Percentiles rank a stretch among this genome's conserved stretches.
Evolutionary conservation across 1,284 basidiomycete genomes (phyloP).

Genomic region (Heterobasidion annosum): DNA sequence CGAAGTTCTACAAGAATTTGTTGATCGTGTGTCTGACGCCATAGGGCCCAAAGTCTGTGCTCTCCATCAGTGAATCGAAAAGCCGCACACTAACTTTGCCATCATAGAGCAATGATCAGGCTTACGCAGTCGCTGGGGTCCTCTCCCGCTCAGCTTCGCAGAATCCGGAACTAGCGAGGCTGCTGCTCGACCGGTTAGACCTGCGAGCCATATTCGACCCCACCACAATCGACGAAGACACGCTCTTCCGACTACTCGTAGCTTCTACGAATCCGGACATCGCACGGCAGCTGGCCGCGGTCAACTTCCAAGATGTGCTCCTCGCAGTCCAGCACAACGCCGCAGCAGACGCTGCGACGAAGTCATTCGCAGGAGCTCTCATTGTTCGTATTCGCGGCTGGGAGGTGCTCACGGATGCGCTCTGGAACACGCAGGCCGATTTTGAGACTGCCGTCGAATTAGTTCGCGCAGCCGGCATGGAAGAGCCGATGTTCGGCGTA

Average conservation of each 20-base stretch:
- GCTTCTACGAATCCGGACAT: slow-evolving; percentile 58
- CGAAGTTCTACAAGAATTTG: slow-evolving; percentile 41
- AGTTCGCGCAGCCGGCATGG: slow-evolving; percentile 48
- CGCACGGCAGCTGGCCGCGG: slow-evolving; percentile 32
- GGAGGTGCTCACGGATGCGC: slow-evolving; percentile 47
- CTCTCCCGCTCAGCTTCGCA: slow-evolving; percentile 57
- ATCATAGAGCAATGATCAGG: slow-evolving; percentile 40
- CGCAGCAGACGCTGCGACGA: slow-evolving; percentile 29
- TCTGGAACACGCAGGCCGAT: slow-evolving; percentile 43
- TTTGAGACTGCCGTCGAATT: slow-evolving; percentile 36
- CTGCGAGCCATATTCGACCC: slow-evolving; percentile 43
- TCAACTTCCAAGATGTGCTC: slow-evolving; percentile 33
- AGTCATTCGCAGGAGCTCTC: slow-evolving; percentile 35
- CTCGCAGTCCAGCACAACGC: slow-evolving; percentile 29
- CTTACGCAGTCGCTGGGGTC: slow-evolving; percentile 50
- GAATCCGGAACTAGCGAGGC: slow-evolving; percentile 32
- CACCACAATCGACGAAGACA: slow-evolving; percentile 42
- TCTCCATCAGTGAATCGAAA: background rate
- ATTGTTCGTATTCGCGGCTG: slow-evolving; percentile 45
- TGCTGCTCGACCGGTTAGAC: slow-evolving; percentile 45
- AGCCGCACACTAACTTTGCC: background rate
- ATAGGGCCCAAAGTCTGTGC: slow-evolving; percentile 40
- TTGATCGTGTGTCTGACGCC: slow-evolving; percentile 38
- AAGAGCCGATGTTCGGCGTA: slow-evolving; percentile 60
- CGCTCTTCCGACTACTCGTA: slow-evolving; percentile 44